Evolutionary conservation across 2,329 filamentous ascomycete species (phyloP), one percentile per base, ranked within the genome.

Genomic region (Penicillium sp.): DNA sequence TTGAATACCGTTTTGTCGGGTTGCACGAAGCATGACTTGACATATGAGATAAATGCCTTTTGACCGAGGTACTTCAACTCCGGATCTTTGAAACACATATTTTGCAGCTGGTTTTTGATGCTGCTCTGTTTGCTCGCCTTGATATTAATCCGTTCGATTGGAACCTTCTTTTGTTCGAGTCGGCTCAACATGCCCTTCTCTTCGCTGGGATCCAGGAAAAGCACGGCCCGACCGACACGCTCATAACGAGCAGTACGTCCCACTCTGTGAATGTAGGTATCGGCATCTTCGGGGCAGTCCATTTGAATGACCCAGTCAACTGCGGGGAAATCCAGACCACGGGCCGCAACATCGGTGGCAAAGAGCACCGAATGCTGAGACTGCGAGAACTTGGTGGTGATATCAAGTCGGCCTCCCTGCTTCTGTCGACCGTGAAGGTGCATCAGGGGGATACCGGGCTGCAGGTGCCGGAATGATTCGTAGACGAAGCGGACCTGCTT

Each of bases 221-320:
- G 71, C 0, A 97, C 89, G 1, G 93, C 92, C 33, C 86, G 83
- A 6, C 93, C 93, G 46, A 89, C 83, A 56, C 87, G 86, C 63
- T 96, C 86, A 68, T 95, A 97, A 20, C 92, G 82, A n/a, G 93
- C 93, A 15, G 93, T 97, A 27, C 93, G 83, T 1, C 93, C 93
- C 4, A 96, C 92, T 51, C 93, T 84, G 72, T 98, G 93, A 59
- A 98, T 97, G 64, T 98, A 98, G 0, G 93, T 98, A 64, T 97
- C 93, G 3, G 88, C 87, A 68, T 98, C 92, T 69, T 98, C 93
- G 0, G 93, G 93, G 58, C 89, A 95, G 68, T 98, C 93, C n/a
- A 89, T 80, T 67, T 98, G 93, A n/a, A 98, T 89, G 4, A 98
- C 93, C 87, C 93, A 98, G 68, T 98, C 93, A 0, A 98, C 93